These are phyloP conservation scores for Tylopilus subfusipes DNA, from an alignment of 768 basidiomycete genomes.

Conservation along the genomic window DNA sequence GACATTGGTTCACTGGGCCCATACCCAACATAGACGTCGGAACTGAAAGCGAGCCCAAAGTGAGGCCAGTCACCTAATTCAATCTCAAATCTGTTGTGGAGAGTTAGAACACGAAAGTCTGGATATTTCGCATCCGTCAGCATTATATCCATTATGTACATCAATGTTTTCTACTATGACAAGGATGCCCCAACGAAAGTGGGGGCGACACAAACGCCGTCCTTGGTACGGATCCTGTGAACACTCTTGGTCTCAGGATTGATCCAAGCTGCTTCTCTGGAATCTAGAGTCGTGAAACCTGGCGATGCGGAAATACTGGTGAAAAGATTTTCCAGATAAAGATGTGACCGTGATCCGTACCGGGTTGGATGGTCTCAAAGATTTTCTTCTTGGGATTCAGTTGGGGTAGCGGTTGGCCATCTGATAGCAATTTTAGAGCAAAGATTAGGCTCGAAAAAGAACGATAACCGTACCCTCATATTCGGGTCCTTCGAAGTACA, in stretches of 20 bases:
- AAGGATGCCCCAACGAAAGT: conserved; percentile 88
- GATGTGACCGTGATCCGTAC: conserved; percentile 34
- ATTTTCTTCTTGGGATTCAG: conserved; percentile 99
- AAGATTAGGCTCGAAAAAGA: not conserved
- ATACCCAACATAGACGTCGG: conserved; percentile 26
- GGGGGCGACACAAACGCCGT: conserved; percentile 77
- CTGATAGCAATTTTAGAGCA: conserved; percentile 32
- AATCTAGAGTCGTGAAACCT: conserved; percentile 89
- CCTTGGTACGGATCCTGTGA: conserved; percentile 83
- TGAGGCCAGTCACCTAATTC: not conserved
- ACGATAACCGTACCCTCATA: conserved; percentile 60
- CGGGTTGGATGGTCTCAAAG: conserved; percentile 94
- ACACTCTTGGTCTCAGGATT: conserved; percentile 74
- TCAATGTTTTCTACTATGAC: conserved; percentile 49
- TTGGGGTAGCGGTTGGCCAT: conserved; percentile 67
- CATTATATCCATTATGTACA: not conserved
- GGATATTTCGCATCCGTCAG: not conserved
- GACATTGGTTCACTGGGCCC: conserved; percentile 36
- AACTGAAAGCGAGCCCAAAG: not conserved
- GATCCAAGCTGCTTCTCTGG: conserved; percentile 81
- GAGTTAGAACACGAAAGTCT: not conserved
- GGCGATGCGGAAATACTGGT: not conserved
- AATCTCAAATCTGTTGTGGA: not conserved
- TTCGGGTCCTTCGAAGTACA: conserved; percentile 92
- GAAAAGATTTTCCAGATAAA: conserved; percentile 1